Evolutionary conservation across 1,139 yeast species (phyloP).

Genomic region (Nakaseomyces glabratus): DNA sequence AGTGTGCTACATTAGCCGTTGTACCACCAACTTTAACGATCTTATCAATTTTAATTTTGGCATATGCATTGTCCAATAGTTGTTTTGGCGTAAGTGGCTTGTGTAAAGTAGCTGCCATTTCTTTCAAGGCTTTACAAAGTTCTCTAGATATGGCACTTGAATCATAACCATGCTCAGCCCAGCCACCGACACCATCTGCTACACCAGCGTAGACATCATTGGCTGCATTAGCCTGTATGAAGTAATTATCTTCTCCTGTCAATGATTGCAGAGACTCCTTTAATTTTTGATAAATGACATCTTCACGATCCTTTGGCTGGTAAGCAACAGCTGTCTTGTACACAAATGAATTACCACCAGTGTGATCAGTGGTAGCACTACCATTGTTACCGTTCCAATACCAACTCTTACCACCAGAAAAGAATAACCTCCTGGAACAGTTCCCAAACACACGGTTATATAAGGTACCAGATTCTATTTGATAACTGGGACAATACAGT

Average conservation of each 20-base stretch:
- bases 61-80: conserved; percentile 49
- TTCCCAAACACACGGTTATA: conserved; percentile 2
- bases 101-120: conserved; percentile 17
- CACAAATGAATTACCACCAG: conserved; percentile 18
- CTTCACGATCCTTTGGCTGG: conserved; percentile 61
- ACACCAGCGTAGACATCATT: conserved; percentile 59
- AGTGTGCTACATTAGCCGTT: conserved; percentile 79
- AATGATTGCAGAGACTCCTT: conserved; percentile 38
- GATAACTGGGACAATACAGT: conserved; percentile 1
- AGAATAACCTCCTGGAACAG: conserved; percentile 10
- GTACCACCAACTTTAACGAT: conserved; percentile 89
- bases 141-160: conserved; percentile 74
- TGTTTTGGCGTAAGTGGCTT: conserved; percentile 36
- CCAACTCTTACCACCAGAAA: conserved; percentile 10
- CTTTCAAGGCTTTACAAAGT: conserved; percentile 41
- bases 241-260: conserved; percentile 84
- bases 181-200: conserved; percentile 97
- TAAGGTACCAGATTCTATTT: conserved; percentile 1
- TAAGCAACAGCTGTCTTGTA: conserved; percentile 60
- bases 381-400: conserved; percentile 6
- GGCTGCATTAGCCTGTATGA: conserved; percentile 39
- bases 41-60: conserved; percentile 43
- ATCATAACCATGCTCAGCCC: conserved; percentile 89
- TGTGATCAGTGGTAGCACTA: conserved; percentile 7
- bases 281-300: conserved; percentile 33